phyloP scores from a whole-genome alignment of 305 asterid genomes.

The Solanum hybrid region DNA sequence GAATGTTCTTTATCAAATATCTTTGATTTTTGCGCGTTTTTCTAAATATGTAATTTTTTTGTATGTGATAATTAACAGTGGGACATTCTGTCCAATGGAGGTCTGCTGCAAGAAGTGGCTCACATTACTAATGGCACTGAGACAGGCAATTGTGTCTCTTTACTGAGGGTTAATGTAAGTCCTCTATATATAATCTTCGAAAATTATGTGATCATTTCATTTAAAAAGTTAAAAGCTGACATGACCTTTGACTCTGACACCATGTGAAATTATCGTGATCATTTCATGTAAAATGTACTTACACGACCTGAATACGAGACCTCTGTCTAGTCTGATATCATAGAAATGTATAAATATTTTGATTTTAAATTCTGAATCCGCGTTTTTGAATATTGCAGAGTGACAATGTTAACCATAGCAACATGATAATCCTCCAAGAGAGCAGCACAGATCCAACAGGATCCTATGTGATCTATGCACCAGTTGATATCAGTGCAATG shows the following conservation, averaged over 20 bases:
- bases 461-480: constrained; percentile 10
- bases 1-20: too few relatives aligned
- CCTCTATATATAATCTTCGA: neutral
- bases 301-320: neutral
- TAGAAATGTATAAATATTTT: neutral
- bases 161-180: constrained; percentile 7
- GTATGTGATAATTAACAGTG: constrained; percentile 2
- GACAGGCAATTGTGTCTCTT: constrained; percentile 12
- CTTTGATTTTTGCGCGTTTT: neutral
- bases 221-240: neutral
- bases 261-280: neutral
- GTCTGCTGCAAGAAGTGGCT: constrained; percentile 7
- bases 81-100: constrained; percentile 15
- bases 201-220: neutral
- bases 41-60: neutral
- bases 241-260: neutral
- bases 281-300: neutral
- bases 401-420: constrained; percentile 5
- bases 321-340: neutral
- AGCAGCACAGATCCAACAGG: constrained; percentile 8
- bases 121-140: constrained; percentile 13
- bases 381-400: neutral
- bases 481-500: constrained; percentile 6
- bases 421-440: constrained; percentile 11
- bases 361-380: neutral